Percentiles rank a stretch among this genome's conserved stretches.
Evolutionary conservation across 2,329 filamentous ascomycete species (phyloP).

Genomic region (Elsinoe arachidis): DNA sequence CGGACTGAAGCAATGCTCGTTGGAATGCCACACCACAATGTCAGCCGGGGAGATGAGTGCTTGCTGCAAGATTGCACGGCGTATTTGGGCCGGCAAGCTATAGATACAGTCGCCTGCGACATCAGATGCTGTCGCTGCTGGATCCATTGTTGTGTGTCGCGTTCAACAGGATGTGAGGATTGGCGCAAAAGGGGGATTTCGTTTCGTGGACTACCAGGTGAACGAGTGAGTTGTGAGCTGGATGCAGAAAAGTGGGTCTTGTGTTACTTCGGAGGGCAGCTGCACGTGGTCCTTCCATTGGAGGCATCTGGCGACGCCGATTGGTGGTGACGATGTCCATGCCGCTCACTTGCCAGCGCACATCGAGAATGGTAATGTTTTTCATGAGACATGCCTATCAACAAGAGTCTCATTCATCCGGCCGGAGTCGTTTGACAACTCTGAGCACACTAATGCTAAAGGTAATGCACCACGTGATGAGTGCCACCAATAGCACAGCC

Average conservation of each 20-base stretch:
- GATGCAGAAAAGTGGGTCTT: background rate
- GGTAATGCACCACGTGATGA: constrained; percentile 83
- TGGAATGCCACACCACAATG: too few relatives aligned
- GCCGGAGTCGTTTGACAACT: constrained; percentile 31
- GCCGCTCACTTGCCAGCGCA: background rate
- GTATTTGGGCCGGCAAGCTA: too few relatives aligned
- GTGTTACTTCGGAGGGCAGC: background rate
- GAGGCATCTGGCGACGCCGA: too few relatives aligned
- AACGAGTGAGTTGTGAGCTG: too few relatives aligned
- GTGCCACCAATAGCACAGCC: constrained; percentile 67
- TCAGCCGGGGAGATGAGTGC: too few relatives aligned
- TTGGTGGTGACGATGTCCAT: too few relatives aligned
- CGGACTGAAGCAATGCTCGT: too few relatives aligned
- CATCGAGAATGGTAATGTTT: background rate
- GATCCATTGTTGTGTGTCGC: background rate
- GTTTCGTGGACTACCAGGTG: too few relatives aligned
- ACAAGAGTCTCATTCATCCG: constrained; percentile 15
- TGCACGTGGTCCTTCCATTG: background rate
- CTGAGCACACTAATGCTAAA: constrained; percentile 64
- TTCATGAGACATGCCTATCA: background rate
- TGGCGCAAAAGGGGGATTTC: too few relatives aligned
- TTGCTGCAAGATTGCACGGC: too few relatives aligned
- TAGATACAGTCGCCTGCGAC: too few relatives aligned
- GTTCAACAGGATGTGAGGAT: background rate
- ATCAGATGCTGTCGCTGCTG: too few relatives aligned